These are phyloP conservation scores for Stenogyne calaminthoides DNA, from an alignment of 305 asterid genomes.

Conservation along the genomic window DNA sequence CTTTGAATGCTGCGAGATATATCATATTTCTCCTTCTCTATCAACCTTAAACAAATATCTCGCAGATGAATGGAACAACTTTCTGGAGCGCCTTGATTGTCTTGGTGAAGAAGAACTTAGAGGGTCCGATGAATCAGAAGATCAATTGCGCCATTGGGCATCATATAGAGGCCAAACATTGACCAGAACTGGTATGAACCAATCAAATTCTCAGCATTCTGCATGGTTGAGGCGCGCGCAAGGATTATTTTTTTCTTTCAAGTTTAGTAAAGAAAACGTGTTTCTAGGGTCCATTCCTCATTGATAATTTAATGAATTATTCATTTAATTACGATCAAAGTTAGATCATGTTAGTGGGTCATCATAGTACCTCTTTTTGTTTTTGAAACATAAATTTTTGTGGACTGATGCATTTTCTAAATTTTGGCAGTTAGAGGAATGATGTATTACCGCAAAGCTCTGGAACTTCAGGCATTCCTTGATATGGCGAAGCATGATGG, in stretches of 20 bases:
- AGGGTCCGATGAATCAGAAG: conserved; percentile 78
- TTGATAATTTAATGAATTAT: conserved; percentile 7
- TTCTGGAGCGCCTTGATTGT: conserved; percentile 83
- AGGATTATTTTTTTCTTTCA: too few species aligned
- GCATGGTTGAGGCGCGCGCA: not conserved
- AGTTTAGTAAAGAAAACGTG: too few species aligned
- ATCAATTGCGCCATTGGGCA: conserved; percentile 96
- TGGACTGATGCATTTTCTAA: conserved; percentile 32
- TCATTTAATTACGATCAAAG: not conserved
- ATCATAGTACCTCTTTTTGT: not conserved
- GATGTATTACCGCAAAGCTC: conserved; percentile 99
- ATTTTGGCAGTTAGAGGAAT: conserved; percentile 86
- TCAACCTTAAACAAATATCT: conserved; percentile 28
- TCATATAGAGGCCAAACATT: conserved; percentile 97
- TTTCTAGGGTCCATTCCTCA: not conserved
- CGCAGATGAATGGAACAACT: conserved; percentile 97
- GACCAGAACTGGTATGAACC: conserved; percentile 83
- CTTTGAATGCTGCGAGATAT: conserved; percentile 26
- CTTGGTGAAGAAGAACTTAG: conserved; percentile 78
- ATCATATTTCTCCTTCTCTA: conserved; percentile 18
- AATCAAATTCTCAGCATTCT: not conserved
- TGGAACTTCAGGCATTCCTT: conserved; percentile 97
- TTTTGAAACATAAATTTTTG: conserved; percentile 15
- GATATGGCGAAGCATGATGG: conserved; percentile 99
- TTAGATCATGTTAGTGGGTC: conserved; percentile 6